Base-by-base conservation (phyloP, 2,329 filamentous ascomycete species). In the Arthrobotrys conoides region DNA sequence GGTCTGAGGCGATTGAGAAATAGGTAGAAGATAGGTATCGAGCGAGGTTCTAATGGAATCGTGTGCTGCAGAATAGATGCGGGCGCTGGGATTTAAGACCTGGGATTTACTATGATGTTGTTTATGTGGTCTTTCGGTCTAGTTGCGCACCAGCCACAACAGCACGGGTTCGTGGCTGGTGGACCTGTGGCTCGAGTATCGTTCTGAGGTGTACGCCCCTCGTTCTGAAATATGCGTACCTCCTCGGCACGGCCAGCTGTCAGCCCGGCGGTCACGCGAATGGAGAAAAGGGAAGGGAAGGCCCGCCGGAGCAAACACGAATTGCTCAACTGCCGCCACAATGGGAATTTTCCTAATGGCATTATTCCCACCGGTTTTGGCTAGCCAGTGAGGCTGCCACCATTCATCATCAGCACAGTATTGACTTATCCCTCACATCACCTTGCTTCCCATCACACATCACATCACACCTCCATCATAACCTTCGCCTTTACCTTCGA, bases 91-190 rank as follows among this genome's bases (percentile, higher is more conserved):
- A 27, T 61, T 59, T 61, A 24, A 53, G 53, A 20, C 59, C 38
- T 63, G 51, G 46, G 61, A 38, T 64, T 38, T 49, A 46, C 46
- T 53, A 41, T 76, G 59, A 76, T 71, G 66, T 76, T 70, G 72
- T 76, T 76, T 76, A 76, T 65, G 72, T 76, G 72, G 72, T 76
- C 72, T 76, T 70, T 71, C 44, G 44, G 55, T 4, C 57, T 18
- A 22, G 24, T 30, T 41, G 5, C 20, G 30, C 44, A 53, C 51
- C 27, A 36, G 41, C 49, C 51, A 63, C n/a, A 2, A 55, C 10
- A n/a, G 20, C 8, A 12, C 12, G 3, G n/a, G 44, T 1, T 8
- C 10, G 38, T 41, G 38, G 38, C 38, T 41, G 38, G 38, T 36
- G 27, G 9, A 10, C 4, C 5, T 36, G 33, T 36, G 33, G 33